Conservation (phyloP, 768 basidiomycete species). For the Pulveroboletus sp. region DNA sequence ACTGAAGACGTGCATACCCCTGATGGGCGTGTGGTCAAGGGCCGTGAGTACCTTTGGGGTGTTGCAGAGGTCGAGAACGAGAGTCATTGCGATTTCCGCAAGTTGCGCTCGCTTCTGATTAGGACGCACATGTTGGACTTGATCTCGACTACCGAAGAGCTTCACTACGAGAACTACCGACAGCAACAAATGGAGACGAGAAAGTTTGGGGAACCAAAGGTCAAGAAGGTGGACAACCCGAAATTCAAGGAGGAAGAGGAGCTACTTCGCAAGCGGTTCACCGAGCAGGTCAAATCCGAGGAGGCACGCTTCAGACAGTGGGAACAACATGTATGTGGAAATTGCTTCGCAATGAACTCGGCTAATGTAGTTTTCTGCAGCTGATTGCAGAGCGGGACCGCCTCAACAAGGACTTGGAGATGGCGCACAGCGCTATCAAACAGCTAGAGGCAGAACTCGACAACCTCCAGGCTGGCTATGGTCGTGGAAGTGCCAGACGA, state of each 20-base stretch:
- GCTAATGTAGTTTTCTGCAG: constrained; percentile 38
- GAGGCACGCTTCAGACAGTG: constrained; percentile 97
- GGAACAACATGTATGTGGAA: constrained; percentile 86
- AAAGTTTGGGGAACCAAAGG: constrained; percentile 97
- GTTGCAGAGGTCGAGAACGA: constrained; percentile 99
- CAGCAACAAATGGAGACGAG: constrained; percentile 99
- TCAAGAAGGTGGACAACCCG: constrained; percentile 98
- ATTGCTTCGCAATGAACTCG: background rate
- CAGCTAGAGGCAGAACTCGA: constrained; percentile 86
- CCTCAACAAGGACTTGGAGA: constrained; percentile 97
- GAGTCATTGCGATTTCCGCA: constrained; percentile 98
- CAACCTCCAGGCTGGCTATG: constrained; percentile 81
- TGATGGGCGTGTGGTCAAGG: constrained; percentile 93
- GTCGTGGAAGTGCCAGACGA: constrained; percentile 49
- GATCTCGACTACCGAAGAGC: constrained; percentile 92
- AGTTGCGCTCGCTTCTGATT: constrained; percentile 90
- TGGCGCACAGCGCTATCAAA: constrained; percentile 89
- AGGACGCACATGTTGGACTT: constrained; percentile 98
- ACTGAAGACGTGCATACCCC: constrained; percentile 89
- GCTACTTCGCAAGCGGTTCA: constrained; percentile 92
- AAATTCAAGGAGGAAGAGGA: constrained; percentile 99
- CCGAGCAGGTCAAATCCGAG: constrained; percentile 99
- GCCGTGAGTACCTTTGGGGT: constrained; percentile 98
- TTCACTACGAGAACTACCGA: constrained; percentile 96
- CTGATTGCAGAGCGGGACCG: constrained; percentile 98